Evolutionary conservation across 768 basidiomycete species (phyloP).

Genomic region (Rhizopogon vulgaris): DNA sequence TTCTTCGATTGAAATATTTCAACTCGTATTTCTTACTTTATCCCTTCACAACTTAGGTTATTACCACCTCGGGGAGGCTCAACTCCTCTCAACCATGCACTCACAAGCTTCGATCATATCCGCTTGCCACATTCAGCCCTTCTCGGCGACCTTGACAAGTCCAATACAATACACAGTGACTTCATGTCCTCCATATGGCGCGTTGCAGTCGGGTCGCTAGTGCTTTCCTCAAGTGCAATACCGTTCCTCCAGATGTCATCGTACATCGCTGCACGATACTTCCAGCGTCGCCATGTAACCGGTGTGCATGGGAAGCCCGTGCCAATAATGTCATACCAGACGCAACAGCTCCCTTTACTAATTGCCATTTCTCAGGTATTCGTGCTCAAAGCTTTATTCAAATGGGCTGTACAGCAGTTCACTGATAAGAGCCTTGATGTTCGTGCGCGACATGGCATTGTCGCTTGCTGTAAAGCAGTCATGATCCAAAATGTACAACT

Average conservation of each 20-base stretch:
- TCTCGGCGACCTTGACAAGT: conserved; percentile 19
- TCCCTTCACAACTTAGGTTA: conserved; percentile 1
- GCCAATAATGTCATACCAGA: conserved; percentile 34
- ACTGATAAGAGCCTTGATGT: conserved; percentile 15
- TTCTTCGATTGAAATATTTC: background rate
- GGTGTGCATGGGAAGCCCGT: background rate
- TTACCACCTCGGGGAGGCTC: conserved; percentile 24
- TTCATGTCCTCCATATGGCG: conserved; percentile 26
- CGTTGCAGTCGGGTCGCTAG: conserved; percentile 27
- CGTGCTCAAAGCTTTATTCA: conserved; percentile 29
- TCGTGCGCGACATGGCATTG: conserved; percentile 21
- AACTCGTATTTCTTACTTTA: background rate
- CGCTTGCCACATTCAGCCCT: conserved; percentile 25
- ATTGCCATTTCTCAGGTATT: conserved; percentile 27
- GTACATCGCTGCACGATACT: conserved; percentile 26
- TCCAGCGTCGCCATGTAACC: conserved; percentile 16
- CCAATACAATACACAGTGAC: conserved; percentile 7
- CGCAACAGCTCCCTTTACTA: conserved; percentile 36
- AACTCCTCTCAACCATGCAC: conserved; percentile 26
- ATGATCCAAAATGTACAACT: conserved; percentile 18
- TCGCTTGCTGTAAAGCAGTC: conserved; percentile 26
- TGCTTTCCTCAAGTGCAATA: conserved; percentile 17
- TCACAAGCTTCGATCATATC: conserved; percentile 33
- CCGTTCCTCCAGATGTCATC: conserved; percentile 18
- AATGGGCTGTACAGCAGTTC: conserved; percentile 21